These are phyloP conservation scores for Thermothelomyces thermophilus DNA, from an alignment of 2,329 filamentous ascomycete genomes.

Conservation along the genomic window DNA sequence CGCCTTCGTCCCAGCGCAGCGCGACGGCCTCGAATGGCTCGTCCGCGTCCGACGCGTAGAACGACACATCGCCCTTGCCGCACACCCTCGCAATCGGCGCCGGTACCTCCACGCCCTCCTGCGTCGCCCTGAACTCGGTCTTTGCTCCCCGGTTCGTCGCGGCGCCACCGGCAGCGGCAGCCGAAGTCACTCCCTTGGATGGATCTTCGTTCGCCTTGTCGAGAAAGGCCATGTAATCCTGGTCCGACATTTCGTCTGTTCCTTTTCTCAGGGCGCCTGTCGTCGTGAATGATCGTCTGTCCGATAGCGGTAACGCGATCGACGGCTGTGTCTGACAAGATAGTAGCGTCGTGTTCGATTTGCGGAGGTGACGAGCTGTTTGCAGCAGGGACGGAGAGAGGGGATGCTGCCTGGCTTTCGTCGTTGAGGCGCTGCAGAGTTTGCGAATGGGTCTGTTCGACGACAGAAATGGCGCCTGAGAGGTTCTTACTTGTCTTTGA, in stretches of 20 bases:
- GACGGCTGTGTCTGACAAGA: not conserved
- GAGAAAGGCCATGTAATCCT: constrained; percentile 77
- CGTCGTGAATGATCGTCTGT: not conserved
- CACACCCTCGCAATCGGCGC: constrained; percentile 44
- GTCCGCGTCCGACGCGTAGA: constrained; percentile 77
- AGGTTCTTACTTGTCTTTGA: not conserved
- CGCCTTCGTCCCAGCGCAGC: constrained; percentile 51
- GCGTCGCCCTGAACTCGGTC: constrained; percentile 44
- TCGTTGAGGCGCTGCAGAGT: not conserved
- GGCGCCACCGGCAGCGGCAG: not conserved
- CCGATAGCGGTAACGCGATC: too few species aligned
- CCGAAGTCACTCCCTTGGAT: constrained; percentile 46
- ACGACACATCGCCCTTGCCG: constrained; percentile 46
- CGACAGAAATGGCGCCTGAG: not conserved
- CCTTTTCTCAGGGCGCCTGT: not conserved
- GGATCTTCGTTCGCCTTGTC: constrained; percentile 80
- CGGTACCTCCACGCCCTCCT: constrained; percentile 55
- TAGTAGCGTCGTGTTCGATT: not conserved
- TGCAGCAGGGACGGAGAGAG: not conserved
- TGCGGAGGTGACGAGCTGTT: not conserved
- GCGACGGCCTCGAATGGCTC: constrained; percentile 77
- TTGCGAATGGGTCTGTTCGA: not conserved
- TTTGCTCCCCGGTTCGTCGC: constrained; percentile 1
- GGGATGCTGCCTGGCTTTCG: not conserved
- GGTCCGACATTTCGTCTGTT: constrained; percentile 59